These are phyloP conservation scores for Cornus florida DNA, from an alignment of 148 eudicot species.

Conservation along the genomic window DNA sequence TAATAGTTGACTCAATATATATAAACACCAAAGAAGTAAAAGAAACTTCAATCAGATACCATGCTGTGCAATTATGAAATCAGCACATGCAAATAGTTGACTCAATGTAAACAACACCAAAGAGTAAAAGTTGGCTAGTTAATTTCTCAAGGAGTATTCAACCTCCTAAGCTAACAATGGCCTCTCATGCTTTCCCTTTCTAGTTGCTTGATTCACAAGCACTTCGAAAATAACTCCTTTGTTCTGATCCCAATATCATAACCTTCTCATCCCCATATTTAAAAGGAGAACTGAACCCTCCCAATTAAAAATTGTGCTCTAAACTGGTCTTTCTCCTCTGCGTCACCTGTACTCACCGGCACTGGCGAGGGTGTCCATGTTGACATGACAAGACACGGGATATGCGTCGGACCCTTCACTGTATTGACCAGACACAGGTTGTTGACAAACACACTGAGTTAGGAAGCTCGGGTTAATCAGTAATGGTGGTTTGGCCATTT, in stretches of 20 bases:
- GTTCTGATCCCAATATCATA: neutral
- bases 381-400: too few species aligned
- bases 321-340: too few species aligned
- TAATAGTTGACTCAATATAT: neutral
- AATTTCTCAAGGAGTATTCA: neutral
- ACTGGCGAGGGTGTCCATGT: too few species aligned
- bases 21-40: neutral
- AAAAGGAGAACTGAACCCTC: too few species aligned
- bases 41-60: neutral
- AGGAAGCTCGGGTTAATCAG: too few species aligned
- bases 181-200: neutral
- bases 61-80: neutral
- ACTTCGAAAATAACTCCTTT: neutral
- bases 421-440: too few species aligned
- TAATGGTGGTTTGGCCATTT: too few species aligned
- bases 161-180: neutral
- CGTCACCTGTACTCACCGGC: too few species aligned
- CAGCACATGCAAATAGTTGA: neutral
- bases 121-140: neutral
- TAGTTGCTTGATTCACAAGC: too few species aligned
- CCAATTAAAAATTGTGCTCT: neutral
- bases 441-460: too few species aligned
- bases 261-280: neutral
- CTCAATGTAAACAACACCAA: neutral
- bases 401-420: too few species aligned